Percentiles rank a stretch among this genome's conserved stretches.
These are phyloP conservation scores for Nakazawaea sp. DNA, from an alignment of 805 yeast genomes.

Conservation along the genomic window DNA sequence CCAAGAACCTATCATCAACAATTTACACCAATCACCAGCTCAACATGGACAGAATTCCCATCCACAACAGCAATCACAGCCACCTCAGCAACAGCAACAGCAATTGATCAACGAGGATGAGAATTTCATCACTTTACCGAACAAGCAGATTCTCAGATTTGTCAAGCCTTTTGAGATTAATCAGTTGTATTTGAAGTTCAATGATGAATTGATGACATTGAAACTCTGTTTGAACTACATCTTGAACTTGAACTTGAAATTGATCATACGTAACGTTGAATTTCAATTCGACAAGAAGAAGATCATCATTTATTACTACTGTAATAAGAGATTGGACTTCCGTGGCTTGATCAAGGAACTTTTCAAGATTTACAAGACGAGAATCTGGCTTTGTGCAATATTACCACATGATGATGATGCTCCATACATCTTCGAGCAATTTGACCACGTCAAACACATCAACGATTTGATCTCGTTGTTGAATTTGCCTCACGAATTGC, in stretches of 20 bases:
- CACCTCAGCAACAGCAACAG: constrained; percentile 12
- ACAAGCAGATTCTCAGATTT: constrained; percentile 71
- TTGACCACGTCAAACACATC: constrained; percentile 16
- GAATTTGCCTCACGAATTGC: constrained; percentile 24
- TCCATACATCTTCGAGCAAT: constrained; percentile 21
- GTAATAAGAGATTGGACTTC: constrained; percentile 65
- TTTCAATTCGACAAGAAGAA: constrained; percentile 79
- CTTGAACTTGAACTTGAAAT: constrained; percentile 30
- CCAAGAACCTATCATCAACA: constrained; percentile 17
- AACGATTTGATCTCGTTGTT: constrained; percentile 27
- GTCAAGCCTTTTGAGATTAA: constrained; percentile 67
- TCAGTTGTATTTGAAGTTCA: constrained; percentile 53
- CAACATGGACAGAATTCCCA: constrained; percentile 12
- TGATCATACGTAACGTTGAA: constrained; percentile 68
- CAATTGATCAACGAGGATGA: constrained; percentile 44
- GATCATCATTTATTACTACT: constrained; percentile 61
- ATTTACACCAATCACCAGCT: constrained; percentile 18
- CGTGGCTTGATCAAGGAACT: constrained; percentile 66
- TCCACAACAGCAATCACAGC: neutral
- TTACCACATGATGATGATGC: constrained; percentile 28
- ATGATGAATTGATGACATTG: constrained; percentile 68
- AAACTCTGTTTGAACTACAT: constrained; percentile 50
- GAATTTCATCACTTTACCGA: constrained; percentile 63
- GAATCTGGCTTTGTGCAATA: constrained; percentile 82
- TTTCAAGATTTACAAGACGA: constrained; percentile 68